A percentile compares a stretch with the other conserved stretches of the same genome.
Evolutionary conservation across 257 asterid genomes (phyloP).

Genomic region (Penstemon eatonii): DNA sequence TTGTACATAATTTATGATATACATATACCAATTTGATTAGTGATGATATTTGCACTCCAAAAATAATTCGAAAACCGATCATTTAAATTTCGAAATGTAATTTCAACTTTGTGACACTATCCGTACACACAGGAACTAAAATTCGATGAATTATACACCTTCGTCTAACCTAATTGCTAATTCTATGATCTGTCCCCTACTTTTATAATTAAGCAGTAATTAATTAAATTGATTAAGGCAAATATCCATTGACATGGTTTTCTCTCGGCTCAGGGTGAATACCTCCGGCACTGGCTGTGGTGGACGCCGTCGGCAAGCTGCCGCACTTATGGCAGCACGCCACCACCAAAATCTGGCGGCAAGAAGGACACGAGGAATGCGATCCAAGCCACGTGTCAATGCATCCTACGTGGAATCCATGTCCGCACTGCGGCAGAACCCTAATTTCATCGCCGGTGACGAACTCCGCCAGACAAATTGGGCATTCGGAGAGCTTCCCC

Average conservation of each 20-base stretch:
- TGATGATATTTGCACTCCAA: no score
- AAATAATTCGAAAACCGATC: no score
- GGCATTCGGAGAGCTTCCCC: conserved; percentile 43
- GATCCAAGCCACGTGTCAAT: conserved; percentile 63
- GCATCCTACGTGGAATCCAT: conserved; percentile 52
- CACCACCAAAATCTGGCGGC: conserved; percentile 55
- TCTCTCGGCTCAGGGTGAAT: conserved; percentile 34
- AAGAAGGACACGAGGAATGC: conserved; percentile 58
- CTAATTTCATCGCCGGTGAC: conserved; percentile 54
- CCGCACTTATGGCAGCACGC: conserved; percentile 55
- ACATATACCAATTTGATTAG: no score
- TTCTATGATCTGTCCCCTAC: conserved; percentile 13
- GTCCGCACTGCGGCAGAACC: conserved; percentile 58
- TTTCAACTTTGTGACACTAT: background rate
- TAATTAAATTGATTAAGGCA: conserved; percentile 30
- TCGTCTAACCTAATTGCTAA: conserved; percentile 19
- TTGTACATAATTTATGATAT: no score
- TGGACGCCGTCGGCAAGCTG: conserved; percentile 31
- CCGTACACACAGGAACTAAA: no score
- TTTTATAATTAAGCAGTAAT: conserved; percentile 10
- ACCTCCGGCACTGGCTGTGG: conserved; percentile 21
- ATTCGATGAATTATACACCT: background rate
- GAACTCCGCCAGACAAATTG: conserved; percentile 57
- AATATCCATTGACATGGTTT: conserved; percentile 37
- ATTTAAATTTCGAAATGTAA: no score